A percentile compares a stretch with the other conserved stretches of the same genome.
These are phyloP conservation scores for Yamadazyma trypodendri DNA, from an alignment of 1,139 yeast species.

Conservation along the genomic window DNA sequence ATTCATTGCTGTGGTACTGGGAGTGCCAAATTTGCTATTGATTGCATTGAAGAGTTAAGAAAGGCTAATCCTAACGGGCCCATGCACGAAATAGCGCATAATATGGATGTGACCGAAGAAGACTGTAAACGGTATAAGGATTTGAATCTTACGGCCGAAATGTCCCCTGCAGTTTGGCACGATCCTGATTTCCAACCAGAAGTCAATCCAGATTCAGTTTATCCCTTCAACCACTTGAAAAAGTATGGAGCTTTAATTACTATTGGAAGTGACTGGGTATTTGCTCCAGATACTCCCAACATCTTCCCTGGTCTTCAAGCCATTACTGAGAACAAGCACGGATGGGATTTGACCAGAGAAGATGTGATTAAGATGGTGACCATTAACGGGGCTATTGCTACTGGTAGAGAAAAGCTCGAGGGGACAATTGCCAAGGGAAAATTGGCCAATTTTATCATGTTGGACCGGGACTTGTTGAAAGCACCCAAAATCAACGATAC, in stretches of 20 bases:
- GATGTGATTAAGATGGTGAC: slow-evolving; percentile 20
- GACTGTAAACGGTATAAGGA: slow-evolving; percentile 19
- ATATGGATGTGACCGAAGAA: slow-evolving; percentile 20
- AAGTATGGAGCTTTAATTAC: slow-evolving; percentile 21
- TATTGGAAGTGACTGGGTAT: slow-evolving; percentile 24
- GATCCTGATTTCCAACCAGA: slow-evolving; percentile 23
- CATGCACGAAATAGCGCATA: slow-evolving; percentile 22
- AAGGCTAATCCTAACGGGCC: slow-evolving; percentile 20
- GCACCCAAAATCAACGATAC: slow-evolving; percentile 19
- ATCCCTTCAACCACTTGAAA: slow-evolving; percentile 20
- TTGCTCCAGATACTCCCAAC: slow-evolving; percentile 23
- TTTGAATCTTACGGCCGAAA: slow-evolving; percentile 21
- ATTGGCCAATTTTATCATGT: slow-evolving; percentile 20
- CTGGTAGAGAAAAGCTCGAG: slow-evolving; percentile 17
- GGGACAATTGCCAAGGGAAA: slow-evolving; percentile 20
- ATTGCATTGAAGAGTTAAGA: slow-evolving; percentile 21
- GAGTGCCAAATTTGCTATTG: slow-evolving; percentile 21
- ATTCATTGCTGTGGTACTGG: slow-evolving; percentile 24
- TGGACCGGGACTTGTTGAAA: slow-evolving; percentile 18
- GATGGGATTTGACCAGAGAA: slow-evolving; percentile 21
- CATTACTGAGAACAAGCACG: slow-evolving; percentile 21
- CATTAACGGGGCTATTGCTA: slow-evolving; percentile 21
- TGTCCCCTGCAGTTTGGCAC: slow-evolving; percentile 23
- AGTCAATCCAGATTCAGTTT: slow-evolving; percentile 20
- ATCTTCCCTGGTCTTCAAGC: slow-evolving; percentile 23